Percentiles rank a stretch among this genome's conserved stretches.
phyloP scores from a whole-genome alignment of 768 basidiomycete species.

The Daedaleopsis nitida region DNA sequence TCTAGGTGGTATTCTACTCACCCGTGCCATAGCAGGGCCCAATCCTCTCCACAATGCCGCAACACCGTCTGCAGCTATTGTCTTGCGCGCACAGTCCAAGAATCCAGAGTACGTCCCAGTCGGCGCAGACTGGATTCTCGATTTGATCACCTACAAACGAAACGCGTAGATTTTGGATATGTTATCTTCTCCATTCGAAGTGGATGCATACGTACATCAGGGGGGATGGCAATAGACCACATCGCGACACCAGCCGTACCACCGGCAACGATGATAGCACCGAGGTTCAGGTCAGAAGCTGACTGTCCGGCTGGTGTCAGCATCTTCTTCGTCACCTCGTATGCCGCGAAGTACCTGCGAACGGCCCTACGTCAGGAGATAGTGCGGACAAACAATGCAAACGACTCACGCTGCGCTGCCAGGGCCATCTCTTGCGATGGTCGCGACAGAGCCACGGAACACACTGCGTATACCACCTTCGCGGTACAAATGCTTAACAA shows the following conservation, averaged over 20 bases:
- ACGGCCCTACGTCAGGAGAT: conserved; percentile 4
- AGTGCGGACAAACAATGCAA: neutral
- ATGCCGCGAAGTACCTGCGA: conserved; percentile 91
- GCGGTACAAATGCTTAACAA: conserved; percentile 85
- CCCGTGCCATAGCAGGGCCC: conserved; percentile 94
- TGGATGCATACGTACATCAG: conserved; percentile 68
- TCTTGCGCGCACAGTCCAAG: conserved; percentile 89
- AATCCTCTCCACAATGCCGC: conserved; percentile 95
- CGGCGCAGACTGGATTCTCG: conserved; percentile 94
- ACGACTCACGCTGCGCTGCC: conserved; percentile 88
- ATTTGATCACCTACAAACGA: conserved; percentile 81
- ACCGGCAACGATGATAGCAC: conserved; percentile 88
- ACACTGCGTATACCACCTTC: conserved; percentile 93
- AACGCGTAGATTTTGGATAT: neutral
- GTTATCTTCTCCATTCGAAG: neutral
- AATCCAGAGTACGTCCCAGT: conserved; percentile 95
- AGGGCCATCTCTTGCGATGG: conserved; percentile 91
- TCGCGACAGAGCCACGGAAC: conserved; percentile 92
- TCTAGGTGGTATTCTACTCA: conserved; percentile 39
- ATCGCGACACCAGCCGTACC: conserved; percentile 96
- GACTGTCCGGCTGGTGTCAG: conserved; percentile 81
- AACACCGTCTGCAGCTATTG: conserved; percentile 86
- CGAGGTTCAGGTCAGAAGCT: conserved; percentile 79
- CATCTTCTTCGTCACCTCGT: conserved; percentile 89
- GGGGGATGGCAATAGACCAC: conserved; percentile 98